Base-by-base conservation (phyloP, 1,284 basidiomycete genomes). In the Megacollybia platyphylla region DNA sequence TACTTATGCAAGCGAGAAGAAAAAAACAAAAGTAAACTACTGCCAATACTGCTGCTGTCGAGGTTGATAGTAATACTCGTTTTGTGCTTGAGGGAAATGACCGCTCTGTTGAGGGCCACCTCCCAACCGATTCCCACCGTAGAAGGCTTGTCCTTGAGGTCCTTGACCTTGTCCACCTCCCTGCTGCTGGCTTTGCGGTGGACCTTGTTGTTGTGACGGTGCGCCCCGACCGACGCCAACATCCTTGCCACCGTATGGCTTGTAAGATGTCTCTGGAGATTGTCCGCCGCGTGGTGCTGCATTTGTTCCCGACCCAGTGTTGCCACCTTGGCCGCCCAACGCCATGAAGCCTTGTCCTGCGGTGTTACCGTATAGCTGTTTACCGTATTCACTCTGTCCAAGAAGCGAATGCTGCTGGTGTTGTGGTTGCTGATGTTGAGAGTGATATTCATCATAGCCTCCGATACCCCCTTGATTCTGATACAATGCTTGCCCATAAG, bases 201-300 rank as follows among this genome's bases (percentile, higher is more conserved):
- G 54, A 8, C 49, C 52, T 32, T 52, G 57, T 42, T 55, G 58
- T 46, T 47, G 42, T 43, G 54, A 47, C 50, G 57, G 56, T 41
- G 59, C 59, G 10, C 65, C 67, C 28, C 68, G 69, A 17, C 68
- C 67, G 5, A 65, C 60, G 2, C 70, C 62, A 28, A 73, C 71
- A 47, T 83, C 82, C 62, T 84, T 84, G 10, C 66, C 61, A 26
- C 71, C 73, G 52, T 85, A 85, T 7, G 78, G 76, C 56, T 86
- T 86, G 60, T 83, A 86, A 8, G 78, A 62, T 8, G 76, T 63
- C 57, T 86, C 82, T 1, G 83, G 82, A 5, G 80, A 84, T 5
- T 65, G 63, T 36, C 64, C 69, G 13, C 64, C 64, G 18, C 64
- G 54, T 44, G 59, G 57, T 18, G 52, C 51, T 41, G 58, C 59